Conservation (phyloP, 495 filamentous ascomycete genomes). For the Haplographium delicatum region DNA sequence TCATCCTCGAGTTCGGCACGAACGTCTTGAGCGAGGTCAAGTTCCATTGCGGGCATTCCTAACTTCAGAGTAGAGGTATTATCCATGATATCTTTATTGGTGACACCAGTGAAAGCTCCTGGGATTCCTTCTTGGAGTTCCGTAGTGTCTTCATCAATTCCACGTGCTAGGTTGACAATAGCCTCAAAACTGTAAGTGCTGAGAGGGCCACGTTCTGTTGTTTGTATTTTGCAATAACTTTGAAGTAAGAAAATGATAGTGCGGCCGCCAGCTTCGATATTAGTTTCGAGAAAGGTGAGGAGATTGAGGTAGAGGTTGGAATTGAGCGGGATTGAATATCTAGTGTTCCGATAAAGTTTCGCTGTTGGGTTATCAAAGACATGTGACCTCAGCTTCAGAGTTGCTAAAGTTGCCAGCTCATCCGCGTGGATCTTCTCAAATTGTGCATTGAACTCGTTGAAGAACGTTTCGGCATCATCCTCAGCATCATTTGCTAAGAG, state of each 20-base stretch:
- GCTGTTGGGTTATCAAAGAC: slow-evolving; percentile 63
- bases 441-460: slow-evolving; percentile 56
- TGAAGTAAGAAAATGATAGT: slow-evolving; percentile 72
- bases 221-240: slow-evolving; percentile 64
- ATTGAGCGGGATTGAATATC: slow-evolving; percentile 83
- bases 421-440: slow-evolving; percentile 74
- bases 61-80: slow-evolving; percentile 58
- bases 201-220: slow-evolving; percentile 67
- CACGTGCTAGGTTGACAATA: slow-evolving; percentile 56
- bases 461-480: slow-evolving; percentile 63
- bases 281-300: slow-evolving; percentile 81
- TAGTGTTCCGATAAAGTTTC: slow-evolving; percentile 74
- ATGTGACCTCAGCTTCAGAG: slow-evolving; percentile 71
- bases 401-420: slow-evolving; percentile 62
- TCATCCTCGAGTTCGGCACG: slow-evolving; percentile 76
- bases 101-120: slow-evolving; percentile 80
- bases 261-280: slow-evolving; percentile 69
- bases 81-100: slow-evolving; percentile 62
- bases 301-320: slow-evolving; percentile 71
- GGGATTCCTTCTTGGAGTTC: slow-evolving; percentile 91
- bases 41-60: slow-evolving; percentile 74
- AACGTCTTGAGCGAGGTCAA: slow-evolving; percentile 71
- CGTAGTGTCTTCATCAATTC: slow-evolving; percentile 55
- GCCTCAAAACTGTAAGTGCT: slow-evolving; percentile 76
- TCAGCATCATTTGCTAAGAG: slow-evolving; percentile 51